Evolutionary conservation across 805 yeast genomes (phyloP).

Genomic region (Candida mattraensis): DNA sequence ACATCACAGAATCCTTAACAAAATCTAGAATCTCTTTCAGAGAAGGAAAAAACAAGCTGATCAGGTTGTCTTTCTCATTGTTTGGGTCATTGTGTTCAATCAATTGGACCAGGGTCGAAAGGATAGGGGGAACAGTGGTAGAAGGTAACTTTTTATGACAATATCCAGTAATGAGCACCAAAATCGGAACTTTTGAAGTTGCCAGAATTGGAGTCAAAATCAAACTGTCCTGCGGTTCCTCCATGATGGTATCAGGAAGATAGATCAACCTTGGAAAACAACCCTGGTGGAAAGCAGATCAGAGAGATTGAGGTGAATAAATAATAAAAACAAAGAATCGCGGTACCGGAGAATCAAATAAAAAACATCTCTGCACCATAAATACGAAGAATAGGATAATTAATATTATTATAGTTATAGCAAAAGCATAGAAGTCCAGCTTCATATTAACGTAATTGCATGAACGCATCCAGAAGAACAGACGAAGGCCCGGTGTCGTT

Average conservation of each 20-base stretch:
- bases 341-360: neutral
- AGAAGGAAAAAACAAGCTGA: slow-evolving; percentile 27
- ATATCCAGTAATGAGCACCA: slow-evolving; percentile 48
- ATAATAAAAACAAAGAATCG: slow-evolving; percentile 2
- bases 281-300: too few relatives aligned
- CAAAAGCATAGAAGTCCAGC: neutral
- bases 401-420: too few relatives aligned
- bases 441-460: slow-evolving; percentile 56
- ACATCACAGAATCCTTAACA: slow-evolving; percentile 16
- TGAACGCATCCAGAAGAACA: slow-evolving; percentile 69
- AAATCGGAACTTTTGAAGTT: slow-evolving; percentile 53
- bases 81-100: slow-evolving; percentile 33
- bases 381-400: too few relatives aligned
- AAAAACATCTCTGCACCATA: neutral
- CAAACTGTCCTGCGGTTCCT: slow-evolving; percentile 12
- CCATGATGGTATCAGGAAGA: slow-evolving; percentile 6
- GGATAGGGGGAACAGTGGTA: slow-evolving; percentile 37
- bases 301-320: too few relatives aligned
- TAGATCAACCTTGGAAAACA: too few relatives aligned
- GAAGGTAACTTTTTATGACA: slow-evolving; percentile 42
- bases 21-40: slow-evolving; percentile 21
- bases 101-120: slow-evolving; percentile 43
- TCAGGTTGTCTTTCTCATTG: slow-evolving; percentile 12
- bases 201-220: slow-evolving; percentile 44
- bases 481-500: slow-evolving; percentile 58